A percentile compares a stretch with the other conserved stretches of the same genome.
phyloP scores from a whole-genome alignment of 768 basidiomycete species.

The Pleurotus ostreatus region DNA sequence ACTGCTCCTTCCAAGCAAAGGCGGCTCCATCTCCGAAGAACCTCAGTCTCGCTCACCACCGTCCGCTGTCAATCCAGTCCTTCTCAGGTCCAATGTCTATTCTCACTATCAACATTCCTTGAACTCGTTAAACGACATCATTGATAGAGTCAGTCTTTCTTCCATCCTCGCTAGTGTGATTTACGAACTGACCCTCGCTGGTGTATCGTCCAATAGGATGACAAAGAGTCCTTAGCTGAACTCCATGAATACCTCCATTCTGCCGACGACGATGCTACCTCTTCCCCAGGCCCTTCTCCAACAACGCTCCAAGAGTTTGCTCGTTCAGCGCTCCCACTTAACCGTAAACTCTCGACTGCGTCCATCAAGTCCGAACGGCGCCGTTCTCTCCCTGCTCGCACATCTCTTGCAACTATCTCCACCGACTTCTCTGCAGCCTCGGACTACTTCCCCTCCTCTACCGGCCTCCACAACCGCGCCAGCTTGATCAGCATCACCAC shows the following conservation, averaged over 20 bases:
- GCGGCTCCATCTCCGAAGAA: slow-evolving; percentile 5
- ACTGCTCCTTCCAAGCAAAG: slow-evolving; percentile 38
- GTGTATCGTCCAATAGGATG: slow-evolving; percentile 47
- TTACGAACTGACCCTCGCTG: slow-evolving; percentile 5
- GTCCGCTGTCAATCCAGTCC: slow-evolving; percentile 11
- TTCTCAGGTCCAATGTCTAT: slow-evolving; percentile 38
- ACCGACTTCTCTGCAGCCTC: slow-evolving; percentile 34
- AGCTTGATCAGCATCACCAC: slow-evolving; percentile 29
- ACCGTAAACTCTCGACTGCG: slow-evolving; percentile 29
- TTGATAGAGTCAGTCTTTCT: slow-evolving; percentile 62
- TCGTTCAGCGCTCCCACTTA: slow-evolving; percentile 14
- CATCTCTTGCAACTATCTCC: slow-evolving; percentile 56
- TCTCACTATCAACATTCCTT: slow-evolving; percentile 77
- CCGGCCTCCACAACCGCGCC: neutral
- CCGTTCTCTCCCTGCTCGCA: slow-evolving; percentile 61
- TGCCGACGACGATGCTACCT: slow-evolving; percentile 13
- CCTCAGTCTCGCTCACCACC: slow-evolving; percentile 5
- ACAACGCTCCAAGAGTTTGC: slow-evolving; percentile 18
- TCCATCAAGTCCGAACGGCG: slow-evolving; percentile 59
- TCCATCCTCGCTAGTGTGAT: slow-evolving; percentile 2
- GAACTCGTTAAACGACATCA: slow-evolving; percentile 75
- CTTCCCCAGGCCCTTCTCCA: slow-evolving; percentile 15
- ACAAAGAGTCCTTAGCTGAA: slow-evolving; percentile 68
- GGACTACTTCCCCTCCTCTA: neutral
- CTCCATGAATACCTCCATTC: slow-evolving; percentile 65